Evolutionary conservation across 1,284 basidiomycete genomes (phyloP).

Genomic region (Ustilago bromivora): DNA sequence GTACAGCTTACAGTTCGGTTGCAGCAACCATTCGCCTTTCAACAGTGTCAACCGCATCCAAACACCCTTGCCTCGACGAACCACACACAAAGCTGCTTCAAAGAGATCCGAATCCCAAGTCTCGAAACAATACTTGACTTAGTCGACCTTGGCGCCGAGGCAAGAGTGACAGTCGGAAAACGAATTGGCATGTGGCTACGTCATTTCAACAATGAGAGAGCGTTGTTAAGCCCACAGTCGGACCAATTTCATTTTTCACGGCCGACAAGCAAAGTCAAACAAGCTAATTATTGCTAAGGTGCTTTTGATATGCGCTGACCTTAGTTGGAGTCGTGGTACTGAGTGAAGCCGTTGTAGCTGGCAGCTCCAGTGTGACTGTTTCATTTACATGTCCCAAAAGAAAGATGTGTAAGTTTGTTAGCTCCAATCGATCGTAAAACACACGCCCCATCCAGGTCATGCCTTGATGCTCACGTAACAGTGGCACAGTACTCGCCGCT

Average conservation of each 20-base stretch:
- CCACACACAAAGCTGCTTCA: background rate
- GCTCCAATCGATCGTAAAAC: background rate
- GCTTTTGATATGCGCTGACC: background rate
- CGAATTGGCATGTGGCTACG: background rate
- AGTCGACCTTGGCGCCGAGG: background rate
- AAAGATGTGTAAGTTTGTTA: background rate
- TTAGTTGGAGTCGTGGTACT: conserved; percentile 13
- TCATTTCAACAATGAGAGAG: background rate
- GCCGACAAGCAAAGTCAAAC: background rate
- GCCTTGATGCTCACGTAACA: conserved; percentile 15
- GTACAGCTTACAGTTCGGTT: conserved; percentile 8
- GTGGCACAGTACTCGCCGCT: conserved; percentile 35
- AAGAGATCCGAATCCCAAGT: background rate
- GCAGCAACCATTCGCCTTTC: background rate
- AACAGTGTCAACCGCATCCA: background rate
- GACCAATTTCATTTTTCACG: background rate
- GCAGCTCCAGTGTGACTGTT: conserved; percentile 29
- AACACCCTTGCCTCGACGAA: background rate
- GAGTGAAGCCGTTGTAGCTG: conserved; percentile 26
- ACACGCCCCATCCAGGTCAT: too few relatives aligned
- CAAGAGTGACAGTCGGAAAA: background rate
- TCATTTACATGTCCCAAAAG: too few relatives aligned
- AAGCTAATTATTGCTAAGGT: background rate
- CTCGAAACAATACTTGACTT: background rate
- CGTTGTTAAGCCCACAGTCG: too few relatives aligned